Evolutionary conservation across 2,329 filamentous ascomycete species (phyloP), one percentile per base, ranked within the genome.

Genomic region (Pseudocercospora fuligena): DNA sequence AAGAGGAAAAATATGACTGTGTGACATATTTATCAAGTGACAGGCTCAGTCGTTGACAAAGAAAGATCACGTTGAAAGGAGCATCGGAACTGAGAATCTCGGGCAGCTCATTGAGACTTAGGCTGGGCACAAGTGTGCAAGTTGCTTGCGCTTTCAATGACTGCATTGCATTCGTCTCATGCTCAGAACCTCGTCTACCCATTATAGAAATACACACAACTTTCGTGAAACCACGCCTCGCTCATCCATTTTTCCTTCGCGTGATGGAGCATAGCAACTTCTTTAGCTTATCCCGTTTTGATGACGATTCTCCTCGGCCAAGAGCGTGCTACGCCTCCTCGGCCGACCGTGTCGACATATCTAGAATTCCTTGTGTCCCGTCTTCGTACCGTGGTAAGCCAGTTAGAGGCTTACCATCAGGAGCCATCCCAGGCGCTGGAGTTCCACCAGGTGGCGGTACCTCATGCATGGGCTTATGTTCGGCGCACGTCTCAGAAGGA

Each of bases 121-220:
- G 12, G 47, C 14, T 12, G 19, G 27, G 51, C 27, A 29, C 23
- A 9, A 16, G 12, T 27, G 51, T 16, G 16, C 23, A 9, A 16
- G 12, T 27, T 25, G 19, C 16, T 51, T 12, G 25, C 23, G 14
- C n/a, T 49, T 33, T n/a, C 56, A 59, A 59, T 40, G 29, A 16
- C 19, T 40, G 56, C 40, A n/a, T 25, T 60, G 5, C 9, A 60
- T 47, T 47, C 57, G 19, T 31, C 14, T 27, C 57, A 46, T 46
- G 4, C 36, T 60, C 57, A 23, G 33, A 60, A 60, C 33, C 16
- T 60, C 57, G 36, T 60, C 57, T 60, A 12, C 57, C 57, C 57
- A 14, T 60, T 29, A 43, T 31, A 56, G 19, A 60, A 58, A 29
- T 60, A 60, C 57, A 60, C 57, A 60, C 33, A 33, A 25, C n/a